Percentiles rank a stretch among this genome's conserved stretches.
Conservation (phyloP, 768 basidiomycete genomes). For the Kwoniella sp. region DNA sequence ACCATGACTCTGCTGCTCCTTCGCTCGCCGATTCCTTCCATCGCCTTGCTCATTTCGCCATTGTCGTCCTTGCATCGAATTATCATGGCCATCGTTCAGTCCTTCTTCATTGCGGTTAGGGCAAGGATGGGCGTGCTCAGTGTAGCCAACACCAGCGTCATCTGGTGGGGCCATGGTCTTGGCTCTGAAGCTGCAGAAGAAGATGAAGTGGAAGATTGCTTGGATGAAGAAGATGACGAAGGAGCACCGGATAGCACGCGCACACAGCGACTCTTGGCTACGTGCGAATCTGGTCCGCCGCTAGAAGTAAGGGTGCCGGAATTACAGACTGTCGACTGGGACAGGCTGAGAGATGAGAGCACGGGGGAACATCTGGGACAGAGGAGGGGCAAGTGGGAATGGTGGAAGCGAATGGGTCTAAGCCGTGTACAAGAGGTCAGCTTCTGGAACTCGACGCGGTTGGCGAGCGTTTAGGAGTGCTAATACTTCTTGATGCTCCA, state of each 20-base stretch:
- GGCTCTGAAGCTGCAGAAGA: constrained; percentile 42
- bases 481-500: constrained; percentile 47
- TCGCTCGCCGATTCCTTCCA: constrained; percentile 47
- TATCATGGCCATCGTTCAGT: constrained; percentile 50
- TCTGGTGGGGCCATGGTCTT: constrained; percentile 55
- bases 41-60: constrained; percentile 56
- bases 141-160: constrained; percentile 57
- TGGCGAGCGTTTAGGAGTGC: background rate
- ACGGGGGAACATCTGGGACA: constrained; percentile 33
- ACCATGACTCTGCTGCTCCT: constrained; percentile 44
- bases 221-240: constrained; percentile 10
- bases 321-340: constrained; percentile 57
- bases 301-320: constrained; percentile 56
- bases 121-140: constrained; percentile 51
- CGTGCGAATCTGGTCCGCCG: constrained; percentile 58
- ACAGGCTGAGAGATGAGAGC: constrained; percentile 38
- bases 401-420: constrained; percentile 41
- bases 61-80: constrained; percentile 54
- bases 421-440: constrained; percentile 50
- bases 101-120: constrained; percentile 51
- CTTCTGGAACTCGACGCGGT: background rate
- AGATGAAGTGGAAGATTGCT: constrained; percentile 10
- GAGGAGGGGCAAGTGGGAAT: constrained; percentile 34
- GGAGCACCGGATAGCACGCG: background rate
- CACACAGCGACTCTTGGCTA: constrained; percentile 55